Evolutionary conservation across 2,329 filamentous ascomycete species (phyloP).

Genomic region (Cordyceps pruinosa): DNA sequence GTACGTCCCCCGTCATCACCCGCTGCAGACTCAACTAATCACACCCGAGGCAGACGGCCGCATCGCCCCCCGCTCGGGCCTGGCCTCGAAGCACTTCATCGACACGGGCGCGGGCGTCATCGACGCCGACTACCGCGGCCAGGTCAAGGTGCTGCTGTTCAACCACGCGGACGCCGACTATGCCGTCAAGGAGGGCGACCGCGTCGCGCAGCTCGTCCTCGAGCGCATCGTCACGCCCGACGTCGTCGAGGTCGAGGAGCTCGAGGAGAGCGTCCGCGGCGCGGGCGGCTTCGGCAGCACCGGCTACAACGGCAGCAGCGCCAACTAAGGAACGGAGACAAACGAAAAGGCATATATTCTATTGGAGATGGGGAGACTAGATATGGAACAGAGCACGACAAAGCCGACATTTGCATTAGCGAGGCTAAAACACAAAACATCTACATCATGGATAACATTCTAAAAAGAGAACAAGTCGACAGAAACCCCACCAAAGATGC

Average conservation of each 20-base stretch:
- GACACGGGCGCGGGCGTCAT: constrained; percentile 95
- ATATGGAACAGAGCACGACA: background rate
- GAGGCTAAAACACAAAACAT: background rate
- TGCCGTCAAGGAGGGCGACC: constrained; percentile 74
- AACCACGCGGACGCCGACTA: constrained; percentile 85
- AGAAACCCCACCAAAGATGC: background rate
- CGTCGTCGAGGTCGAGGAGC: constrained; percentile 77
- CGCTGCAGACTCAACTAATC: background rate
- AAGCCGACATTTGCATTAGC: background rate
- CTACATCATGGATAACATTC: background rate
- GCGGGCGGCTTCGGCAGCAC: constrained; percentile 91
- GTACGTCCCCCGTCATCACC: constrained; percentile 43
- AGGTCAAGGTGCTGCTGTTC: constrained; percentile 90
- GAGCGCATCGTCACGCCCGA: constrained; percentile 94
- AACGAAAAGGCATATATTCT: too few species aligned
- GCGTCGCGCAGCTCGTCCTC: constrained; percentile 86
- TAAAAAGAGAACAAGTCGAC: background rate
- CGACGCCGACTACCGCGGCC: constrained; percentile 92
- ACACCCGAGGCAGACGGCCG: constrained; percentile 69
- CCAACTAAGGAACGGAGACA: background rate
- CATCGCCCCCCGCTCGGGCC: constrained; percentile 82
- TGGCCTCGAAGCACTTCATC: constrained; percentile 91
- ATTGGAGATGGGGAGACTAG: too few species aligned
- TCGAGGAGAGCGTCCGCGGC: constrained; percentile 86
- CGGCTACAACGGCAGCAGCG: constrained; percentile 40